Evolutionary conservation across 768 basidiomycete genomes (phyloP).

Genomic region (Dacryopinax spathularia): DNA sequence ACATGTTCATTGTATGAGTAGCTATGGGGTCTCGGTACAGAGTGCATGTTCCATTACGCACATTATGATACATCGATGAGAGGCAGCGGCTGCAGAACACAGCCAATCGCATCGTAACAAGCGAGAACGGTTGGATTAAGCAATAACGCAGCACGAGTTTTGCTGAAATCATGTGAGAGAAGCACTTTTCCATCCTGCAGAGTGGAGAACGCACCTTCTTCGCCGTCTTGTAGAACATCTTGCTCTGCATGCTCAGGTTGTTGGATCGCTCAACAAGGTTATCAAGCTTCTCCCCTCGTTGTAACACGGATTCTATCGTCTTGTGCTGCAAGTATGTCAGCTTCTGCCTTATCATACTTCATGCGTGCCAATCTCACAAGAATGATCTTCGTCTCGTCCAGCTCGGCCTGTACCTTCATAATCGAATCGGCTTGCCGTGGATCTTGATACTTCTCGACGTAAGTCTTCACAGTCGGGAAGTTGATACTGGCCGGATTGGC

Average conservation of each 20-base stretch:
- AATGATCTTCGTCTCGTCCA: constrained; percentile 98
- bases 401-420: constrained; percentile 93
- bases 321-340: constrained; percentile 55
- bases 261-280: constrained; percentile 89
- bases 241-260: constrained; percentile 74
- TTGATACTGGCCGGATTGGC: constrained; percentile 50
- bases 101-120: background rate
- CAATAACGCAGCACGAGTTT: constrained; percentile 85
- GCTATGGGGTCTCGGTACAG: background rate
- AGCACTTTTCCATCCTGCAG: constrained; percentile 2
- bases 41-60: constrained; percentile 3
- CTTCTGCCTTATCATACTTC: too few relatives aligned
- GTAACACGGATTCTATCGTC: constrained; percentile 93
- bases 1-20: constrained; percentile 43
- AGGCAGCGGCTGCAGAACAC: too few relatives aligned
- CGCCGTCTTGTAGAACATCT: constrained; percentile 99
- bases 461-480: constrained; percentile 62
- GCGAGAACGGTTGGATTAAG: constrained; percentile 15
- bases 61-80: background rate
- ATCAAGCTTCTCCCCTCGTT: constrained; percentile 92
- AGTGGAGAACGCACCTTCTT: constrained; percentile 64
- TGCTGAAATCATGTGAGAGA: constrained; percentile 39
- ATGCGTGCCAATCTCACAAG: too few relatives aligned
- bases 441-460: constrained; percentile 89
- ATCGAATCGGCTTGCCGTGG: constrained; percentile 94